Conservation (phyloP, 2,329 filamentous ascomycete species). For the Xylaria sp. region DNA sequence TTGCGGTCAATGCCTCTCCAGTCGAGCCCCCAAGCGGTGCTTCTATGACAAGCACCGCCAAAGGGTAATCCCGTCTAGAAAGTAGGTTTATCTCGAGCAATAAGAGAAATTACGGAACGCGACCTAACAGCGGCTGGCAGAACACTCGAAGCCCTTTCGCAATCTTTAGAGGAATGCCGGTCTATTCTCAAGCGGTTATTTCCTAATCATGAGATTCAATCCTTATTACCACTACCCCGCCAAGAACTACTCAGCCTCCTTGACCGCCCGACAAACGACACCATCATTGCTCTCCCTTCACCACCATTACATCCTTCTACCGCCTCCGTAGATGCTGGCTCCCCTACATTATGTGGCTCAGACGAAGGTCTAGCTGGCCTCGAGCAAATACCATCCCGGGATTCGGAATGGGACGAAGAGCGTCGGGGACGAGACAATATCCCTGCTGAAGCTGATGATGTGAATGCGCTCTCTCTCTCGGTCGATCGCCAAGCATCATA, state of each 20-base stretch:
- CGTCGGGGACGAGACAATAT: constrained; percentile 65
- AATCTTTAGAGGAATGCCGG: constrained; percentile 73
- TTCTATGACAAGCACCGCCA: constrained; percentile 85
- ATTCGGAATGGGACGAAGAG: constrained; percentile 76
- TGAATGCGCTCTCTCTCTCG: constrained; percentile 73
- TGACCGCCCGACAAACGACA: constrained; percentile 58
- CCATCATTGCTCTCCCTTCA: constrained; percentile 60
- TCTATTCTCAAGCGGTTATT: constrained; percentile 71
- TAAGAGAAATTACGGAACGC: background rate
- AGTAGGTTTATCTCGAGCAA: constrained; percentile 62
- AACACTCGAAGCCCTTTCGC: constrained; percentile 71
- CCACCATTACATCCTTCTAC: constrained; percentile 65
- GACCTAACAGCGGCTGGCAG: constrained; percentile 49
- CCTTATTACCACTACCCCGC: constrained; percentile 65
- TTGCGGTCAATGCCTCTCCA: constrained; percentile 85
- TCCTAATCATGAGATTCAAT: constrained; percentile 65
- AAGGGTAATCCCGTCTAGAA: constrained; percentile 79
- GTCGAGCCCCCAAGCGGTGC: constrained; percentile 81
- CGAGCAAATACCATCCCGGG: constrained; percentile 75
- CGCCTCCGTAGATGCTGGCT: constrained; percentile 60
- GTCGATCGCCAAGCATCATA: constrained; percentile 72
- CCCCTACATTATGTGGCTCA: constrained; percentile 61
- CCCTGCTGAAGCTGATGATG: constrained; percentile 75
- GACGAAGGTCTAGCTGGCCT: constrained; percentile 64
- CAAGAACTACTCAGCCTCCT: constrained; percentile 70